These are phyloP conservation scores for Colletotrichum sp. DNA, from an alignment of 2,329 filamentous ascomycete genomes.

Conservation along the genomic window DNA sequence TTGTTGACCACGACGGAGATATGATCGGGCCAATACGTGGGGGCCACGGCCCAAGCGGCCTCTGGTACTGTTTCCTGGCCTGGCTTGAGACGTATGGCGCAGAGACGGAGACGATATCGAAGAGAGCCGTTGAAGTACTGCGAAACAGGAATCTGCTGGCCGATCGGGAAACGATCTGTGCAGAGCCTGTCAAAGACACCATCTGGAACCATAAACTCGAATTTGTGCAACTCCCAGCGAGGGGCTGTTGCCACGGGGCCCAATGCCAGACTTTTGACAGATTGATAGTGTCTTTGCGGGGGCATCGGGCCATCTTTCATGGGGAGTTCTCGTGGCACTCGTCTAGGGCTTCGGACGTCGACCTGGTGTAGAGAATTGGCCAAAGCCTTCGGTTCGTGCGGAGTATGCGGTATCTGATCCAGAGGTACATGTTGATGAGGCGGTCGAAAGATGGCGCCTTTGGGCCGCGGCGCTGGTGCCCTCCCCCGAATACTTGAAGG, in stretches of 20 bases:
- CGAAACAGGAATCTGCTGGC: conserved; percentile 38
- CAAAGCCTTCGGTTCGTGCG: conserved; percentile 46
- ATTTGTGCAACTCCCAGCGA: conserved; percentile 41
- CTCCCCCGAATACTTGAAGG: not conserved
- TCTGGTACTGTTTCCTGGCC: conserved; percentile 40
- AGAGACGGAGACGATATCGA: conserved; percentile 74
- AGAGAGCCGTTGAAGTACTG: conserved; percentile 56
- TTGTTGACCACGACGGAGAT: conserved; percentile 75
- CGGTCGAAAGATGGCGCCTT: conserved; percentile 27
- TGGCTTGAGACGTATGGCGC: conserved; percentile 34
- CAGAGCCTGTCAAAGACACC: conserved; percentile 41
- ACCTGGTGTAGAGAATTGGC: conserved; percentile 51
- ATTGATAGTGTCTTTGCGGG: conserved; percentile 59
- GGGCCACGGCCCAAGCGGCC: conserved; percentile 65
- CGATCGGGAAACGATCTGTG: conserved; percentile 29
- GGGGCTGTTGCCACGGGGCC: conserved; percentile 46
- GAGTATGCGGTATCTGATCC: conserved; percentile 45
- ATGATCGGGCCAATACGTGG: conserved; percentile 73
- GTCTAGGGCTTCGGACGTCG: conserved; percentile 52
- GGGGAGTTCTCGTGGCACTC: conserved; percentile 33
- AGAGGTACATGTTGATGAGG: conserved; percentile 22
- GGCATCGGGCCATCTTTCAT: not conserved
- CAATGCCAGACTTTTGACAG: conserved; percentile 56
- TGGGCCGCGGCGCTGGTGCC: not conserved
- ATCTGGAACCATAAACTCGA: conserved; percentile 52